Conservation (phyloP, 305 asterid genomes). For the Fraxinus platypoda region DNA sequence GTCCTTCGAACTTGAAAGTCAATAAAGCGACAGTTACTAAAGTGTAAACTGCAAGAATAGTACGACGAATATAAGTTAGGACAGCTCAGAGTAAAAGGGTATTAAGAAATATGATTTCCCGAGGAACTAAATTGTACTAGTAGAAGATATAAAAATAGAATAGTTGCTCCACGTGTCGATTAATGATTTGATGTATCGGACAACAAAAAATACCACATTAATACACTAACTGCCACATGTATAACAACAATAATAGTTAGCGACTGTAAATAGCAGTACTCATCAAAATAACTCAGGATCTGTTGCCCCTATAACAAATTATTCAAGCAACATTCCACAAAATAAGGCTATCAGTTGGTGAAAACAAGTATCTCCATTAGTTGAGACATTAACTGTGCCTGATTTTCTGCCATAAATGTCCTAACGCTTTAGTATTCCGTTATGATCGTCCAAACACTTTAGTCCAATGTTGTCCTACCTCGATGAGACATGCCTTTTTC, state of each 20-base stretch:
- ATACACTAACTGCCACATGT: too few relatives aligned
- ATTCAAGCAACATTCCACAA: background rate
- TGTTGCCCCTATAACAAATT: background rate
- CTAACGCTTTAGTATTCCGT: background rate
- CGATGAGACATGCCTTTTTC: slow-evolving; percentile 26
- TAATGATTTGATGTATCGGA: too few relatives aligned
- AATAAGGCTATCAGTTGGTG: background rate
- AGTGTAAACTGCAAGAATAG: too few relatives aligned
- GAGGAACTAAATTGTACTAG: too few relatives aligned
- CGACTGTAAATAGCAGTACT: too few relatives aligned
- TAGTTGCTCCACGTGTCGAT: too few relatives aligned
- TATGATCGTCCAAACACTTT: background rate
- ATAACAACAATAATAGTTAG: too few relatives aligned
- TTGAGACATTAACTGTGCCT: slow-evolving; percentile 8
- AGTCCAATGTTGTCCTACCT: slow-evolving; percentile 31
- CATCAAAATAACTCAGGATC: background rate
- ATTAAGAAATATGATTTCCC: too few relatives aligned
- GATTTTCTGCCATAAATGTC: background rate
- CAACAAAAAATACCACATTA: too few relatives aligned
- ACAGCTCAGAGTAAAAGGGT: background rate
- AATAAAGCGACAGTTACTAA: background rate
- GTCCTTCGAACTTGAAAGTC: background rate
- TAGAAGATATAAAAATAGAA: too few relatives aligned
- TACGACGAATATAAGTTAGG: background rate
- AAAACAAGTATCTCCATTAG: background rate